phyloP scores from a whole-genome alignment of 192 early-diverging fungal genomes.

The Umbelopsis sp. region DNA sequence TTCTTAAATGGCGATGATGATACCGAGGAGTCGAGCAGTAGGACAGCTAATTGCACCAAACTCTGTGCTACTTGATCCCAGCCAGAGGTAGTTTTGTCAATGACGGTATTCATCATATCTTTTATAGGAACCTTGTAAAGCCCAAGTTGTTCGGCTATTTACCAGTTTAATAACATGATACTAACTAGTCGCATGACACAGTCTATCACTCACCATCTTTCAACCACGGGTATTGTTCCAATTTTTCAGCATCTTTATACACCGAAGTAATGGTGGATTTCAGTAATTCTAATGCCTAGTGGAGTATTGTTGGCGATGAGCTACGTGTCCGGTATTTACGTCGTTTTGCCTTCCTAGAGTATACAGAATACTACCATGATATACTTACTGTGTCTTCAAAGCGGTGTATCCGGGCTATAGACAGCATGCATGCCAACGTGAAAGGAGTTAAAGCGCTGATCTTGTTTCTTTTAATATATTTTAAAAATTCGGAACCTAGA shows the following conservation, averaged over 20 bases:
- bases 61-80: constrained; percentile 60
- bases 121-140: constrained; percentile 28
- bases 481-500: constrained; percentile 54
- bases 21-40: constrained; percentile 49
- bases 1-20: constrained; percentile 29
- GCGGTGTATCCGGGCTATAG: constrained; percentile 70
- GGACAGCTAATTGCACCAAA: constrained; percentile 48
- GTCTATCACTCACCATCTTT: not conserved
- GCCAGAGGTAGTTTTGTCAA: constrained; percentile 48
- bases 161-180: not conserved
- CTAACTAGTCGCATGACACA: not conserved
- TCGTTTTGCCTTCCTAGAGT: no score
- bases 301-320: no score
- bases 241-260: constrained; percentile 52
- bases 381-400: constrained; percentile 61
- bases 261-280: constrained; percentile 44
- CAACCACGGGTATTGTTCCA: constrained; percentile 47
- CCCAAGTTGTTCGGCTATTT: constrained; percentile 6
- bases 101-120: constrained; percentile 12
- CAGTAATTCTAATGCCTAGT: constrained; percentile 47
- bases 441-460: constrained; percentile 55
- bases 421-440: constrained; percentile 65
- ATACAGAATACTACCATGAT: no score
- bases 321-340: no score
- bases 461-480: constrained; percentile 50